Base-by-base conservation (phyloP, 2,329 filamentous ascomycete genomes). In the Monosporascus sp. region DNA sequence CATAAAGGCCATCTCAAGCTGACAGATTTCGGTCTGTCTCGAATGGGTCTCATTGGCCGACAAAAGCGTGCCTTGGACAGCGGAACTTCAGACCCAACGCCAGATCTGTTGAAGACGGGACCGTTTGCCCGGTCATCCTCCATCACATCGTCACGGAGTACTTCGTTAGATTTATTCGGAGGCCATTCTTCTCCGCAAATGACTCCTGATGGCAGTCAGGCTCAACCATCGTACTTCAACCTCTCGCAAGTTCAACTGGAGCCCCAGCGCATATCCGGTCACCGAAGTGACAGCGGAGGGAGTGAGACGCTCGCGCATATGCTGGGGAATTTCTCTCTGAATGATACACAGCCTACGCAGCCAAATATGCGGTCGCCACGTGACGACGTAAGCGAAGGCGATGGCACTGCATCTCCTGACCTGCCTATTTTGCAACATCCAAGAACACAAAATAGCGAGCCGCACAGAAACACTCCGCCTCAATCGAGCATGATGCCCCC, bases 1-100 rank as follows among this genome's bases (percentile, higher is more conserved):
- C 91, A 95, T 63, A 96, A 91, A 65, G 94, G 94, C 2, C 94
- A 99, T 72, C 75, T 99, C 53, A 99, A 99, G 72, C 78, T 99
- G 63, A 99, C 95, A 1, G 94, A 99, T 70, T 99, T 99, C 74
- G 94, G 94, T 56, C 78, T 99, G 26, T 99, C 94, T 14, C 86
- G 94, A 27, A 97, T 99, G 93, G 95, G 94, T 68, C 78, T 99
- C 58, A 89, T 99, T 56, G 94, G 94, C 55, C 89, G 94, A 64
- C 94, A 99, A 72, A 97, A 99, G 75, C 86, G 94, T 64, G 91
- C 93, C 22, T 78, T 97, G 48, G 94, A 87, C 66, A 86, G 81
- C 74, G 82, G 80, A 67, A 77, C 85, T 27, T 84, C 85, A 35
- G 93, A 99, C 59, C 85, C 87, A n/a, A 91, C 87, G 1, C 94